Evolutionary conservation across 2,329 filamentous ascomycete species (phyloP).

Genomic region (Aspergillus sergii): DNA sequence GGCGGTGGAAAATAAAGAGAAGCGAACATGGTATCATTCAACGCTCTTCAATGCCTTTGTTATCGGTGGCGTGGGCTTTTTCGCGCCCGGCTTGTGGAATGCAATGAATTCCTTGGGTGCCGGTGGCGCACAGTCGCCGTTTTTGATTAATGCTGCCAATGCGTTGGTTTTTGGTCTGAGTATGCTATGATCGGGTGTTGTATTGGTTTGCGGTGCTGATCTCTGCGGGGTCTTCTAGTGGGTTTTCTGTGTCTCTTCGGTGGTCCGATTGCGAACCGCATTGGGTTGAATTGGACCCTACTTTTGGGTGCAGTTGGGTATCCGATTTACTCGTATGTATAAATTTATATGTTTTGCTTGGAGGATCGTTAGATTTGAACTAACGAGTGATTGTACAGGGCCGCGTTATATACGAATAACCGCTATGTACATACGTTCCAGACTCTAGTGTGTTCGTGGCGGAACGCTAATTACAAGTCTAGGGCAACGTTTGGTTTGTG

Average conservation of each 20-base stretch:
- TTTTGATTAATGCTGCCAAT: slow-evolving; percentile 57
- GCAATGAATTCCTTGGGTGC: slow-evolving; percentile 59
- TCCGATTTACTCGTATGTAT: slow-evolving; percentile 45
- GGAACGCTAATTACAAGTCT: slow-evolving; percentile 7
- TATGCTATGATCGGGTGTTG: slow-evolving; percentile 12
- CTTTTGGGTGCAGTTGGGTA: slow-evolving; percentile 49
- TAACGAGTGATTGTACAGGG: slow-evolving; percentile 21
- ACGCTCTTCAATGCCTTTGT: slow-evolving; percentile 59
- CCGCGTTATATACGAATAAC: slow-evolving; percentile 50
- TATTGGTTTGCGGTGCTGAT: slow-evolving; percentile 2
- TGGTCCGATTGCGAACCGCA: slow-evolving; percentile 52
- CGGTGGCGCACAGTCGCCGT: slow-evolving; percentile 56
- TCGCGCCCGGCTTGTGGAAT: slow-evolving; percentile 53
- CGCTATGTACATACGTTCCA: slow-evolving; percentile 26
- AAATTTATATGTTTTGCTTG: not conserved
- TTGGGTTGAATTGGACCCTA: slow-evolving; percentile 52
- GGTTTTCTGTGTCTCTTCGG: slow-evolving; percentile 50
- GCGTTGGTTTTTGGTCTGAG: slow-evolving; percentile 50
- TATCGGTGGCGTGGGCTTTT: slow-evolving; percentile 56
- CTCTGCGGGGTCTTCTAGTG: slow-evolving; percentile 34
- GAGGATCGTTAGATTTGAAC: no score
- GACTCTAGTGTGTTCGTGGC: no score
- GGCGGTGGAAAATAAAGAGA: slow-evolving; percentile 1
- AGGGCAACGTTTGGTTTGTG: slow-evolving; percentile 56
- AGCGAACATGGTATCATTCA: slow-evolving; percentile 50